These are phyloP conservation scores for Trypanosoma cruzi DNA, from an alignment of 208 protist species.

Conservation along the genomic window DNA sequence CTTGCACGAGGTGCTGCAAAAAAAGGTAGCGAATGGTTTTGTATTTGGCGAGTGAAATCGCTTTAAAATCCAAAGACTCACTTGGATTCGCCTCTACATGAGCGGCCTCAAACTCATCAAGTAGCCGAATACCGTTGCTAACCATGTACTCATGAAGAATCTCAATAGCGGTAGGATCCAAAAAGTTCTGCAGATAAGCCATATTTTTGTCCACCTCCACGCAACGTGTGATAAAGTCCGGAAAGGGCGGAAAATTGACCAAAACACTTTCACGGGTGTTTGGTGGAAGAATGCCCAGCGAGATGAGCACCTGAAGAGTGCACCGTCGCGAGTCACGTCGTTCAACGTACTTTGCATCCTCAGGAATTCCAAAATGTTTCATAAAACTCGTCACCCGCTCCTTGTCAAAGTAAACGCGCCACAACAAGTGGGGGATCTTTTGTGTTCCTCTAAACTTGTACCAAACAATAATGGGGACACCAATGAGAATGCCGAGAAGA, in stretches of 20 bases:
- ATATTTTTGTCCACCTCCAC: constrained; percentile 75
- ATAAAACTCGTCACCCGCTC: constrained; percentile 82
- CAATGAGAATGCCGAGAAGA: constrained; percentile 78
- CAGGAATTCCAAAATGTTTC: constrained; percentile 75
- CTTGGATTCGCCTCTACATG: constrained; percentile 22
- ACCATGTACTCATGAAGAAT: constrained; percentile 68
- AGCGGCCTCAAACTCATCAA: constrained; percentile 65
- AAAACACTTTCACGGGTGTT: constrained; percentile 66
- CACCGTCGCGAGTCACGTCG: constrained; percentile 52
- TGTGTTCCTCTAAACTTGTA: constrained; percentile 81
- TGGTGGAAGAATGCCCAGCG: constrained; percentile 59
- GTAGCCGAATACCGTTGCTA: constrained; percentile 49
- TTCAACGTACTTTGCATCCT: constrained; percentile 75
- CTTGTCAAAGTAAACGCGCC: constrained; percentile 79
- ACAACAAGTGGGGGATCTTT: constrained; percentile 65
- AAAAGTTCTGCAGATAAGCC: constrained; percentile 54
- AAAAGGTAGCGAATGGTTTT: constrained; percentile 83
- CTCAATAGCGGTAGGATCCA: constrained; percentile 42
- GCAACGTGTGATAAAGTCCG: constrained; percentile 81
- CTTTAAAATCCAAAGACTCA: constrained; percentile 27
- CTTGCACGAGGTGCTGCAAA: constrained; percentile 78
- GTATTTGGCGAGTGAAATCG: constrained; percentile 60
- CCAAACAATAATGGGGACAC: constrained; percentile 68
- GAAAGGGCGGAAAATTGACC: constrained; percentile 64
- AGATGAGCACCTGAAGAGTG: constrained; percentile 49